Percentiles rank a stretch among this genome's conserved stretches.
phyloP scores from a whole-genome alignment of 257 asterid species.

The Lycium barbarum region DNA sequence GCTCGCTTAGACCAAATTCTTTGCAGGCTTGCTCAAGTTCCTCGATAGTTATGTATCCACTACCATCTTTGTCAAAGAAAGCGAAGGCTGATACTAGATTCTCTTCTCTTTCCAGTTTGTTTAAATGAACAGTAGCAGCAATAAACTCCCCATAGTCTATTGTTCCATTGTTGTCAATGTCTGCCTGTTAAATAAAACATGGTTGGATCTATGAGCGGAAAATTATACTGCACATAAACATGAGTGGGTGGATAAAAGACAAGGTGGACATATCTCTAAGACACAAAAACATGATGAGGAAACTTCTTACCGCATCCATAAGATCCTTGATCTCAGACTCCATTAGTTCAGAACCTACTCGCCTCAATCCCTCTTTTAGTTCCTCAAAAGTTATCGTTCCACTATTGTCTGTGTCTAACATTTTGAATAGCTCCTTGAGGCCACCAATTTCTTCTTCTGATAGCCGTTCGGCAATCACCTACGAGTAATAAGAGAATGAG shows the following conservation, averaged over 20 bases:
- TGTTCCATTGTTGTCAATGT: slow-evolving; percentile 89
- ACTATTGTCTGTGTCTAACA: slow-evolving; percentile 90
- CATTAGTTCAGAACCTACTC: slow-evolving; percentile 94
- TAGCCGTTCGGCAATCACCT: slow-evolving; percentile 92
- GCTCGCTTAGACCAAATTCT: slow-evolving; percentile 84
- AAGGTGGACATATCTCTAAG: not conserved
- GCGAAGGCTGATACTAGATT: slow-evolving; percentile 84
- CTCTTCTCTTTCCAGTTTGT: slow-evolving; percentile 94
- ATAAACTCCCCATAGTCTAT: slow-evolving; percentile 97
- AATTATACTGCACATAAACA: not conserved
- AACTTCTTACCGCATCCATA: slow-evolving; percentile 75
- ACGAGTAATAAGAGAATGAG: slow-evolving; percentile 27
- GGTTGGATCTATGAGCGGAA: not conserved
- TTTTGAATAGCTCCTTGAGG: slow-evolving; percentile 81
- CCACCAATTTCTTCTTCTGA: slow-evolving; percentile 99
- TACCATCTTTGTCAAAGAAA: slow-evolving; percentile 88
- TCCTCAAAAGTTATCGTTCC: slow-evolving; percentile 95
- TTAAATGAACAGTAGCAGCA: slow-evolving; percentile 94
- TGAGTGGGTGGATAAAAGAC: not conserved
- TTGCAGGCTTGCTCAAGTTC: slow-evolving; percentile 97
- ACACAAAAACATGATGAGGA: slow-evolving; percentile 18
- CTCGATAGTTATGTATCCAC: slow-evolving; percentile 93
- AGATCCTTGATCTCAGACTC: slow-evolving; percentile 94
- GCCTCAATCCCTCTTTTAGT: slow-evolving; percentile 81
- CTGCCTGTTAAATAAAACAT: slow-evolving; percentile 63